These are phyloP conservation scores for Lactarius tabidus DNA, from an alignment of 768 basidiomycete species.

Conservation along the genomic window DNA sequence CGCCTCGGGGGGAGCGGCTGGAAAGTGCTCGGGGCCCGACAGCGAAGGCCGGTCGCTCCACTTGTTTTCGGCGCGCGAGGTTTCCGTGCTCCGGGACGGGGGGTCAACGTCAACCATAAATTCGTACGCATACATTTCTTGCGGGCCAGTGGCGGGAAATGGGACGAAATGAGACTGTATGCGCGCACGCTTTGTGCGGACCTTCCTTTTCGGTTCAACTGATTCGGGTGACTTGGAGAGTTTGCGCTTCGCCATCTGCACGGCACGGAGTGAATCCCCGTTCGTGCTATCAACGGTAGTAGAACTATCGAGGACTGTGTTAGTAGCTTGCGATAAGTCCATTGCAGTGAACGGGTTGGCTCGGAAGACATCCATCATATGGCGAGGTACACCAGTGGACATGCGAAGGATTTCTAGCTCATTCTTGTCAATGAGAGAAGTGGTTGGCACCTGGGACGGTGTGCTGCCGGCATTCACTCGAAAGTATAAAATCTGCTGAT, in stretches of 20 bases:
- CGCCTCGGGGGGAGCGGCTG: conserved; percentile 3
- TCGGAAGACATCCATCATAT: conserved; percentile 26
- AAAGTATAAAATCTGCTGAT: neutral
- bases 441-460: neutral
- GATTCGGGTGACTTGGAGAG: conserved; percentile 10
- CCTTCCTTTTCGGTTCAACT: conserved; percentile 14
- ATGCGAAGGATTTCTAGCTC: conserved; percentile 17
- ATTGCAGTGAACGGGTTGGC: conserved; percentile 19
- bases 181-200: conserved; percentile 20
- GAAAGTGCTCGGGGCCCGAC: neutral
- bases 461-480: neutral
- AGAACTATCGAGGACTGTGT: neutral
- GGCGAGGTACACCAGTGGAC: conserved; percentile 20
- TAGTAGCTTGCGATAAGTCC: neutral
- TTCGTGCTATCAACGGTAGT: neutral
- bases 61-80: neutral
- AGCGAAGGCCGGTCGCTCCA: conserved; percentile 1
- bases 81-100: neutral
- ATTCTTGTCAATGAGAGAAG: neutral
- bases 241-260: conserved; percentile 7
- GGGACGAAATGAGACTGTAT: conserved; percentile 17
- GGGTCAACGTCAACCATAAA: conserved; percentile 19
- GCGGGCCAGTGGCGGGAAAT: conserved; percentile 24
- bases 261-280: neutral
- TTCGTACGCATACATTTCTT: conserved; percentile 26